Evolutionary conservation across 2,329 filamentous ascomycete genomes (phyloP).

Genomic region (Pseudofabraea citricarpa): DNA sequence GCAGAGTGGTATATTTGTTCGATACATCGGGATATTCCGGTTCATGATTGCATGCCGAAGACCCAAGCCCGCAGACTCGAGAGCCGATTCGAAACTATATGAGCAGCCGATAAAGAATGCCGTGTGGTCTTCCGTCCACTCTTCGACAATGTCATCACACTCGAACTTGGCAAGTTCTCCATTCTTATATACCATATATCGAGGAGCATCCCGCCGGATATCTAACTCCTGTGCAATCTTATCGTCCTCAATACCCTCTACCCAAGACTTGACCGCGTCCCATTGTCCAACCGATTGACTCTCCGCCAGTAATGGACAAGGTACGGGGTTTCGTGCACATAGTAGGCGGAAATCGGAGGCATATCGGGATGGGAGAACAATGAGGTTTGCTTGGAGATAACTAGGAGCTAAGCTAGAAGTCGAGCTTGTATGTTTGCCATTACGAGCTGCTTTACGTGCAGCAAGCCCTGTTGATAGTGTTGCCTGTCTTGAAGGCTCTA

Average conservation of each 20-base stretch:
- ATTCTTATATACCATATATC: constrained; percentile 53
- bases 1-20: constrained; percentile 48
- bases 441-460: constrained; percentile 13
- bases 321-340: constrained; percentile 56
- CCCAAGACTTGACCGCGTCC: constrained; percentile 32
- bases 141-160: constrained; percentile 36
- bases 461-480: constrained; percentile 9
- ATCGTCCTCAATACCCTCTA: constrained; percentile 24
- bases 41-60: constrained; percentile 44
- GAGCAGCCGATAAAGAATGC: constrained; percentile 61
- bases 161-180: constrained; percentile 34
- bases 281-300: constrained; percentile 39
- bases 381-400: constrained; percentile 57
- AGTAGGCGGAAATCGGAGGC: constrained; percentile 53
- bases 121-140: constrained; percentile 55
- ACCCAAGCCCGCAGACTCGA: constrained; percentile 42
- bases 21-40: constrained; percentile 58
- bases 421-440: constrained; percentile 10
- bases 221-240: constrained; percentile 41
- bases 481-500: too few relatives aligned
- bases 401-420: constrained; percentile 52
- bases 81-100: constrained; percentile 57
- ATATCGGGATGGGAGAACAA: constrained; percentile 52
- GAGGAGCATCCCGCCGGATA: constrained; percentile 51
- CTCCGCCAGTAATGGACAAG: constrained; percentile 55